These are phyloP conservation scores for Colletotrichum somersetense DNA, from an alignment of 2,329 filamentous ascomycete species.

Conservation along the genomic window DNA sequence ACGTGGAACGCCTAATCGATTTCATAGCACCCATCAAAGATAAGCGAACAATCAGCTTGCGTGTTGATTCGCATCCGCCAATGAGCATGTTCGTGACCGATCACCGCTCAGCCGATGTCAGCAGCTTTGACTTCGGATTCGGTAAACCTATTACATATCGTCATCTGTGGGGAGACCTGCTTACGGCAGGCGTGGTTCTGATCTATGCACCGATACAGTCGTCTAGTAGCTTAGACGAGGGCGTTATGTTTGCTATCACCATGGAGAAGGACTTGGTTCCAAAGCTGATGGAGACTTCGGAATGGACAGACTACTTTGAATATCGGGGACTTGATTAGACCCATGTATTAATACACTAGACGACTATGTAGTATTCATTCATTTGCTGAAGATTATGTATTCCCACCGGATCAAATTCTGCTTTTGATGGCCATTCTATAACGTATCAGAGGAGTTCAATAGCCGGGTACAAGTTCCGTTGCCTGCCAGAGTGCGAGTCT, in stretches of 20 bases:
- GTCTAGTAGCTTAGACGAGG: background rate
- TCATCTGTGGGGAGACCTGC: background rate
- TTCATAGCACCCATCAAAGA: background rate
- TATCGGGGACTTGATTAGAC: background rate
- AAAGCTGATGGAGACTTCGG: background rate
- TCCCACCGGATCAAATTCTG: too few species aligned
- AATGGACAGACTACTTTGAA: conserved; percentile 8
- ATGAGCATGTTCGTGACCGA: conserved; percentile 15
- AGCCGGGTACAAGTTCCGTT: too few species aligned
- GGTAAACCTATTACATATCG: background rate
- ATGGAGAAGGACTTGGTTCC: conserved; percentile 5
- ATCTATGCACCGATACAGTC: background rate
- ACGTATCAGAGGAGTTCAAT: too few species aligned
- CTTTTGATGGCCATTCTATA: too few species aligned
- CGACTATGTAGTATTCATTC: background rate
- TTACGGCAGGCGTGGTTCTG: background rate
- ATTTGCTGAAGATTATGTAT: background rate
- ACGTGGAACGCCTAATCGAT: background rate
- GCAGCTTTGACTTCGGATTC: conserved; percentile 10
- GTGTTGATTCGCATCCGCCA: conserved; percentile 5
- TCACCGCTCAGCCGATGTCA: background rate
- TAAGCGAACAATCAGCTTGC: conserved; percentile 3
- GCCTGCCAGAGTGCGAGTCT: too few species aligned
- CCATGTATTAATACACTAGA: background rate
- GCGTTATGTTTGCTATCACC: background rate